These are phyloP conservation scores for Epicoccum nigrum DNA, from an alignment of 2,329 filamentous ascomycete genomes.

Conservation along the genomic window DNA sequence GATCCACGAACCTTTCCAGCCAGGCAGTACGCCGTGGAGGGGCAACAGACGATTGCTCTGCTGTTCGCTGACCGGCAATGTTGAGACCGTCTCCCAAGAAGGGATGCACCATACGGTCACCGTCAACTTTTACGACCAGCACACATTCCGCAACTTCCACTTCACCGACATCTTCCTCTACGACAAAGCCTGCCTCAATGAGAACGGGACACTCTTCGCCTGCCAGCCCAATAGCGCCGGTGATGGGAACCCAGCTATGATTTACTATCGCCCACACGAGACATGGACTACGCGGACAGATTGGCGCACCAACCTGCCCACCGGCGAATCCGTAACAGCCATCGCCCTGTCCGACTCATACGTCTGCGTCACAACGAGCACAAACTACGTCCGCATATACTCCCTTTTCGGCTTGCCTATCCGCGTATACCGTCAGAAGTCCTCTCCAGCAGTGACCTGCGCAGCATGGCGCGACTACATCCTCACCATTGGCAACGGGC, in stretches of 20 bases:
- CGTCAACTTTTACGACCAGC: constrained; percentile 96
- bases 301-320: constrained; percentile 87
- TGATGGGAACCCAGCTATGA: constrained; percentile 69
- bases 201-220: constrained; percentile 84
- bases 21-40: constrained; percentile 93
- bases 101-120: constrained; percentile 86
- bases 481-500: constrained; percentile 92
- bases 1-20: constrained; percentile 86
- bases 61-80: constrained; percentile 89
- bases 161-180: constrained; percentile 96
- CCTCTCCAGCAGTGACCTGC: constrained; percentile 86
- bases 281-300: constrained; percentile 91
- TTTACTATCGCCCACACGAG: constrained; percentile 98
- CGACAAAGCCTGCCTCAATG: constrained; percentile 90
- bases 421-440: constrained; percentile 90
- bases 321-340: constrained; percentile 82
- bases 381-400: constrained; percentile 89
- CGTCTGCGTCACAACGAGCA: constrained; percentile 83
- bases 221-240: constrained; percentile 64
- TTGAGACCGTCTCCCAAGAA: constrained; percentile 97
- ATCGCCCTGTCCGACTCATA: constrained; percentile 93
- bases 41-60: constrained; percentile 93
- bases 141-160: constrained; percentile 91
- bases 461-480: constrained; percentile 95
- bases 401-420: constrained; percentile 91